Conservation (phyloP, 2,329 filamentous ascomycete species). For the Epichloe amarillans region DNA sequence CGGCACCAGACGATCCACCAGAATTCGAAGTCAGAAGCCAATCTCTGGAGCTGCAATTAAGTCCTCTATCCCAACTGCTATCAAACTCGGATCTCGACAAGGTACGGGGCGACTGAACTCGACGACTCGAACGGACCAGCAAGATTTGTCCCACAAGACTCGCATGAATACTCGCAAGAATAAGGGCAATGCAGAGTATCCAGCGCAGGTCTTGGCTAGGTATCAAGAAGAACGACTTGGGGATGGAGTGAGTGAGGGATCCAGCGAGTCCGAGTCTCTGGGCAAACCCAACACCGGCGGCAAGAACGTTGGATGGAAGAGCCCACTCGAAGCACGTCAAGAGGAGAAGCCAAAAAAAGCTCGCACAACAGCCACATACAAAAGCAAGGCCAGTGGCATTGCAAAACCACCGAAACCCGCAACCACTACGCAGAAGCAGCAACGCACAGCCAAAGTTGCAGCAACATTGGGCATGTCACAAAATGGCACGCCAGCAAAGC, state of each 20-base stretch:
- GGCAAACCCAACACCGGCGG: slow-evolving; percentile 8
- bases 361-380: slow-evolving; percentile 8
- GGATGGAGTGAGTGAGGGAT: slow-evolving; percentile 6
- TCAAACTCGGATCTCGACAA: slow-evolving; percentile 17
- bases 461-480: slow-evolving; percentile 20
- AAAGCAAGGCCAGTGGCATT: slow-evolving; percentile 15
- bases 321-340: slow-evolving; percentile 18
- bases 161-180: slow-evolving; percentile 22
- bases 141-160: slow-evolving; percentile 21
- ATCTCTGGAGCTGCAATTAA: slow-evolving; percentile 9
- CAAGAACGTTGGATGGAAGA: slow-evolving; percentile 22
- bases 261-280: background rate
- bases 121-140: slow-evolving; percentile 14
- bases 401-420: slow-evolving; percentile 15
- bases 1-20: slow-evolving; percentile 19
- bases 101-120: slow-evolving; percentile 11
- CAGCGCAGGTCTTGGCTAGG: slow-evolving; percentile 21
- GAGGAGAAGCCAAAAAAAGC: slow-evolving; percentile 13
- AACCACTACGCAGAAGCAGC: slow-evolving; percentile 13
- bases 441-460: slow-evolving; percentile 16
- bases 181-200: slow-evolving; percentile 22
- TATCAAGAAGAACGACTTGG: slow-evolving; percentile 11
- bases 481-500: slow-evolving; percentile 22
- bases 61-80: slow-evolving; percentile 22
- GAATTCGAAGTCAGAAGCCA: slow-evolving; percentile 15